A percentile compares a stretch with the other conserved stretches of the same genome.
Evolutionary conservation across 2,329 filamentous ascomycete genomes (phyloP).

Genomic region (Claviceps sp.): DNA sequence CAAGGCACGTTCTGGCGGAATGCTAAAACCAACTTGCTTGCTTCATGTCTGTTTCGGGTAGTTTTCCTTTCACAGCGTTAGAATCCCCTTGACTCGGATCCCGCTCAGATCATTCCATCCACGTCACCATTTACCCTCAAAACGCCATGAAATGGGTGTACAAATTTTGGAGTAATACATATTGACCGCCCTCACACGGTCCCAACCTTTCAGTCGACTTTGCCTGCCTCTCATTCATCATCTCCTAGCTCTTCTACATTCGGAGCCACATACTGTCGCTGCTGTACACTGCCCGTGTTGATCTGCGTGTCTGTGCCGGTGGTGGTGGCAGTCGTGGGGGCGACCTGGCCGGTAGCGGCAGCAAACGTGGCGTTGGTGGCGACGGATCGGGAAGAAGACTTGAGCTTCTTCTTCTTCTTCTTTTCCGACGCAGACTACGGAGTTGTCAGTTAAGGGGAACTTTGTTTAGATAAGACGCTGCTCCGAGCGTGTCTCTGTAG

Average conservation of each 20-base stretch:
- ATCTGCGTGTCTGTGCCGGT: slow-evolving; percentile 44
- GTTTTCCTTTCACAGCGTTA: too few relatives aligned
- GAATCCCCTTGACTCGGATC: too few relatives aligned
- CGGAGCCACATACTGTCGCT: slow-evolving; percentile 35
- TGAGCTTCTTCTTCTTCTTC: slow-evolving; percentile 45
- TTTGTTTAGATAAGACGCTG: too few relatives aligned
- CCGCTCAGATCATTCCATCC: too few relatives aligned
- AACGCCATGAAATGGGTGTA: too few relatives aligned
- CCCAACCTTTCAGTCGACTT: not conserved
- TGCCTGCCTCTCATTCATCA: slow-evolving; percentile 25
- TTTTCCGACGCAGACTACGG: slow-evolving; percentile 11
- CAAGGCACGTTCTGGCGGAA: too few relatives aligned
- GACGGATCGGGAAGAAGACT: slow-evolving; percentile 21
- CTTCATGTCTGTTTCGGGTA: too few relatives aligned
- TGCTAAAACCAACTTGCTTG: too few relatives aligned
- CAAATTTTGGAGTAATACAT: too few relatives aligned
- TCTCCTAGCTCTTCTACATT: slow-evolving; percentile 39
- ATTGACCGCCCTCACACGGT: too few relatives aligned
- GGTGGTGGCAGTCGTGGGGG: slow-evolving; percentile 40
- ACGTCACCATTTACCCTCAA: too few relatives aligned
- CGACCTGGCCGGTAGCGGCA: slow-evolving; percentile 37
- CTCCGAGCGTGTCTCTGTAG: too few relatives aligned
- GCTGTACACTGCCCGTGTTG: slow-evolving; percentile 27
- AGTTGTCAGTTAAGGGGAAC: not conserved
- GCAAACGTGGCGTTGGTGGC: slow-evolving; percentile 31